These are phyloP conservation scores for Kappamyces sp. DNA, from an alignment of 192 early-diverging fungal species.

Conservation along the genomic window DNA sequence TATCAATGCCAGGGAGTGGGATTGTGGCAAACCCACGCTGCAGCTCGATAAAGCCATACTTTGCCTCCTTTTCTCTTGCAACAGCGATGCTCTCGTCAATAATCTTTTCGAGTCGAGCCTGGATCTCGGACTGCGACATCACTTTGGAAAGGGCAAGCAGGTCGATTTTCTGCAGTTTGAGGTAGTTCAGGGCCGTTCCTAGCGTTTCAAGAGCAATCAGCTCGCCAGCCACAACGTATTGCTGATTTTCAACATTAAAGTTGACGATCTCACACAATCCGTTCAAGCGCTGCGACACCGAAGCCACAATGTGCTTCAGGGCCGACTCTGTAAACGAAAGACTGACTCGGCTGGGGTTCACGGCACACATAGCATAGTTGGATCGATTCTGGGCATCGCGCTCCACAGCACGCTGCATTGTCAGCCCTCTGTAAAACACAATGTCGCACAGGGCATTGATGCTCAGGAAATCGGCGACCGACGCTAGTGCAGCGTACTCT, in stretches of 20 bases:
- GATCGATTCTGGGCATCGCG: slow-evolving; percentile 75
- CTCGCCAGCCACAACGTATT: slow-evolving; percentile 90
- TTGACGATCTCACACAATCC: slow-evolving; percentile 91
- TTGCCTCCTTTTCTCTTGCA: slow-evolving; percentile 50
- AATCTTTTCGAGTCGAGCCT: slow-evolving; percentile 72
- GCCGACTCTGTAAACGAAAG: slow-evolving; percentile 79
- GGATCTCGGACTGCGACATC: slow-evolving; percentile 78
- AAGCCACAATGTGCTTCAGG: slow-evolving; percentile 72
- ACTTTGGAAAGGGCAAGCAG: slow-evolving; percentile 75
- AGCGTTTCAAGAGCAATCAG: slow-evolving; percentile 74
- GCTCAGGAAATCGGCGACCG: slow-evolving; percentile 80
- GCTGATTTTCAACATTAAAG: slow-evolving; percentile 96
- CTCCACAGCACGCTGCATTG: slow-evolving; percentile 91
- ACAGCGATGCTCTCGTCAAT: slow-evolving; percentile 63
- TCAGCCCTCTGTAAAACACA: slow-evolving; percentile 95
- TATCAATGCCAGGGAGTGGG: slow-evolving; percentile 86
- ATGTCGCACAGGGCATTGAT: slow-evolving; percentile 83
- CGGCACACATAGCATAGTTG: slow-evolving; percentile 90
- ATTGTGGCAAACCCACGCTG: slow-evolving; percentile 89
- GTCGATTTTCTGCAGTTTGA: slow-evolving; percentile 81
- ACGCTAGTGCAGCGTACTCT: slow-evolving; percentile 86
- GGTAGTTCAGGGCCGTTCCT: slow-evolving; percentile 76
- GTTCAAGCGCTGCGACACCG: slow-evolving; percentile 70
- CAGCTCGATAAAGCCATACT: slow-evolving; percentile 58
- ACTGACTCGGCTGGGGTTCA: slow-evolving; percentile 85